Evolutionary conservation across 768 basidiomycete species (phyloP), one percentile per base, ranked within the genome.

Genomic region (Tremella fuciformis): DNA sequence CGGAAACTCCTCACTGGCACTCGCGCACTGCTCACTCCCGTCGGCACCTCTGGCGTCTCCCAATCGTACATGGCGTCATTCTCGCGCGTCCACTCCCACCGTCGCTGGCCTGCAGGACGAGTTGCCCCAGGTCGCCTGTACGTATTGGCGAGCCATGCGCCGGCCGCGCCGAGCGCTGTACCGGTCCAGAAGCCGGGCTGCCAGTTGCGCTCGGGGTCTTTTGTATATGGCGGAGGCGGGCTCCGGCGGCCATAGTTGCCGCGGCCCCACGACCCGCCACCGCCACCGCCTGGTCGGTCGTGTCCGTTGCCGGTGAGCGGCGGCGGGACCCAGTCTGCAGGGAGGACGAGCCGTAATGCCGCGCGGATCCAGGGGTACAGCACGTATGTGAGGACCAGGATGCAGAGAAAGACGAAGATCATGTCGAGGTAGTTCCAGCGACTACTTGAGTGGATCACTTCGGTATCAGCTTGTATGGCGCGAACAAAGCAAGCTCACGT

Each of bases 121-220:
- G 66, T 42, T 58, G 61, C 19, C 66, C 53, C 59, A 65, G 53
- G 42, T 58, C 38, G 26, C 56, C 38, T 13, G 55, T 21, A 29
- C 26, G 55, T 40, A 21, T 55, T 63, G 21, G 63, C 65, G 21
- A 77, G 34, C 51, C 76, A 75, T 24, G 84, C 82, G 1, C 85
- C 87, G 1, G 88, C 73, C 22, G 86, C 86, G 7, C 89, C 92
- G 0, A 87, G 67, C 0, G 84, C 83, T 7, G 88, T 84, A 2
- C 91, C 91, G 1, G 88, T 86, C 88, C 86, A 92, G 73, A 94
- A 92, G 2, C 90, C 90, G 11, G 88, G 86, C 41, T 79, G 75
- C 84, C 84, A 60, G 85, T 29, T 79, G 79, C 25, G 41, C 19
- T 38, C 50, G 0, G 63, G 59, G 44, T 51, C 13, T 49, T 71